Conservation (phyloP, 305 asterid genomes). For the Plantago coronopus region DNA sequence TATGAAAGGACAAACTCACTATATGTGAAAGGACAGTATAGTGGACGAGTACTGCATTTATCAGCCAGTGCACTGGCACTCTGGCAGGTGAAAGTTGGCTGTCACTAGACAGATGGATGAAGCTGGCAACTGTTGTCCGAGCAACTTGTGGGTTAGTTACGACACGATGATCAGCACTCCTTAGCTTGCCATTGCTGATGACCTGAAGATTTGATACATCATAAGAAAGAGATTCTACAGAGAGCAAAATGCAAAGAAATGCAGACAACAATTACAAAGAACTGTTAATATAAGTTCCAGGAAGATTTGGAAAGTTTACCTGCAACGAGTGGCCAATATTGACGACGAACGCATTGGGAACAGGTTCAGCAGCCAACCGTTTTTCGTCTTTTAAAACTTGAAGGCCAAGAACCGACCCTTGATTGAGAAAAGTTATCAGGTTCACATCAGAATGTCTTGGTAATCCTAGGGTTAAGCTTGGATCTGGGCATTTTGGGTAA, state of each 20-base stretch:
- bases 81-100: conserved; percentile 19
- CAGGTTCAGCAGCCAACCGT: conserved; percentile 29
- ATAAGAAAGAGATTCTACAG: neutral
- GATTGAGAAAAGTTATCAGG: conserved; percentile 25
- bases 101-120: conserved; percentile 13
- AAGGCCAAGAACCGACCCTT: conserved; percentile 21
- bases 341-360: conserved; percentile 26
- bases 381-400: conserved; percentile 27
- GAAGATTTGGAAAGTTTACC: conserved; percentile 11
- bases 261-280: neutral
- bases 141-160: conserved; percentile 25
- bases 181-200: conserved; percentile 29
- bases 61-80: conserved; percentile 7
- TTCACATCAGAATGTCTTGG: conserved; percentile 28
- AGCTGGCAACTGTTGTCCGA: conserved; percentile 26
- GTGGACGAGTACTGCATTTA: conserved; percentile 4
- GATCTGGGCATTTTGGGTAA: conserved; percentile 32
- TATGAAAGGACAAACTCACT: conserved; percentile 20
- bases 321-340: conserved; percentile 25
- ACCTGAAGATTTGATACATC: neutral
- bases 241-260: too few relatives aligned
- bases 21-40: conserved; percentile 13
- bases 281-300: too few relatives aligned
- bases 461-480: conserved; percentile 28
- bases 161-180: conserved; percentile 26